phyloP scores from a whole-genome alignment of 768 basidiomycete genomes.

The Termitomyces sp. region DNA sequence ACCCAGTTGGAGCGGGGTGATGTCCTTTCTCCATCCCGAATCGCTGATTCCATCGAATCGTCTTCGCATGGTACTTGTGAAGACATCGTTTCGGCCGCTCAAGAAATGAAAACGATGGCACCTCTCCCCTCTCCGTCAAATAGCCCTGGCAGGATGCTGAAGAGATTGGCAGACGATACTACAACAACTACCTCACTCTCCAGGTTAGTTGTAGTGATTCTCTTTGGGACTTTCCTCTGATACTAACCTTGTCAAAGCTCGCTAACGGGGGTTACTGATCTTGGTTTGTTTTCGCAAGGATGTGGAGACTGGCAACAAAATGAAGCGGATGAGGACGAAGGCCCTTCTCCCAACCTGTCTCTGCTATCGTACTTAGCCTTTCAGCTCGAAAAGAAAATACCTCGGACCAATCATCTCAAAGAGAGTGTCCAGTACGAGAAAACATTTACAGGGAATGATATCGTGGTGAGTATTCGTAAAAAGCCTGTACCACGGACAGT shows the following conservation, averaged over 20 bases:
- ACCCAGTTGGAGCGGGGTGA: neutral
- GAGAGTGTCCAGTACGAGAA: constrained; percentile 87
- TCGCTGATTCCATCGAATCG: neutral
- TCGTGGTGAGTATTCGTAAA: constrained; percentile 61
- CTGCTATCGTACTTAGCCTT: constrained; percentile 87
- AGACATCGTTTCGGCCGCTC: neutral
- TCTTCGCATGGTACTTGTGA: neutral
- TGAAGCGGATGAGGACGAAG: neutral
- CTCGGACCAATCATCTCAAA: constrained; percentile 82
- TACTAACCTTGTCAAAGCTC: neutral
- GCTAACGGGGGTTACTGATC: neutral
- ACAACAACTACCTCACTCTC: neutral
- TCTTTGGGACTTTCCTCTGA: neutral
- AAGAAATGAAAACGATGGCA: too few species aligned
- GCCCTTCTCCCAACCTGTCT: constrained; percentile 49
- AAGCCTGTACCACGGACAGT: neutral
- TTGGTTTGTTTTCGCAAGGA: neutral
- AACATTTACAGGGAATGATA: constrained; percentile 94
- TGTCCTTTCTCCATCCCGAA: neutral
- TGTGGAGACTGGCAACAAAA: neutral
- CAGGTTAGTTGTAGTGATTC: neutral
- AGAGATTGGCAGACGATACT: neutral
- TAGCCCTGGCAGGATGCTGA: neutral
- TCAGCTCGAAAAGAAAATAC: constrained; percentile 85
- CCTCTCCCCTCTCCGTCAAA: too few species aligned